phyloP scores from a whole-genome alignment of 2,329 filamentous ascomycete species.

The Penicillium janthinellum region DNA sequence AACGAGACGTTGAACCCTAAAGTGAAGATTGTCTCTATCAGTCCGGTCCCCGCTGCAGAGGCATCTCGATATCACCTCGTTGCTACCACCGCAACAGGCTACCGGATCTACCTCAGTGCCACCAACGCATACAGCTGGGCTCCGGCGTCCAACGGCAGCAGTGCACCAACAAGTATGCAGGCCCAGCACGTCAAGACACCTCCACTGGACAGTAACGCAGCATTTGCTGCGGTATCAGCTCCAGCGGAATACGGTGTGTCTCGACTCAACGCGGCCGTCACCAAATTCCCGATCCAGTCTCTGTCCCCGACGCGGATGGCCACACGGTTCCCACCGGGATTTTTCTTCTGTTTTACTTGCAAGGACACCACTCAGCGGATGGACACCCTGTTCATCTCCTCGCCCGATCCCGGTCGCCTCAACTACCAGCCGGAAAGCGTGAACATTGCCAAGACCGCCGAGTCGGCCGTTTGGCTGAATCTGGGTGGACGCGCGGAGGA shows the following conservation, averaged over 20 bases:
- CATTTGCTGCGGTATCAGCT: constrained; percentile 2
- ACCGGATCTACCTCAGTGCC: constrained; percentile 87
- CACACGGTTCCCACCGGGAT: constrained; percentile 75
- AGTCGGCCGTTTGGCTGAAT: constrained; percentile 78
- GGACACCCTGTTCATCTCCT: constrained; percentile 78
- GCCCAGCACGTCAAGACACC: constrained; percentile 97
- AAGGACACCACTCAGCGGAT: constrained; percentile 60
- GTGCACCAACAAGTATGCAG: constrained; percentile 90
- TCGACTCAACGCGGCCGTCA: constrained; percentile 35
- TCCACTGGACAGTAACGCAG: constrained; percentile 52
- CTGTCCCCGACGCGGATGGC: constrained; percentile 45
- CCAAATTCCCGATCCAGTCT: constrained; percentile 52
- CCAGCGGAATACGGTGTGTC: not conserved
- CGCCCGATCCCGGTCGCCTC: constrained; percentile 86
- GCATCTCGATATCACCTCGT: constrained; percentile 84
- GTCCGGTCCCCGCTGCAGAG: constrained; percentile 79
- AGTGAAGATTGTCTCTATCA: constrained; percentile 79
- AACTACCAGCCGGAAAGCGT: constrained; percentile 56
- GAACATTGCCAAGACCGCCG: constrained; percentile 66
- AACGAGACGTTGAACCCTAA: constrained; percentile 70
- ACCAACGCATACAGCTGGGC: constrained; percentile 67
- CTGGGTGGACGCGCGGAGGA: constrained; percentile 75
- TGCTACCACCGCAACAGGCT: constrained; percentile 87
- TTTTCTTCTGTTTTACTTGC: constrained; percentile 82
- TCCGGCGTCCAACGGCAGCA: constrained; percentile 60